Conservation (phyloP, 2,329 filamentous ascomycete genomes). For the Verticillium nubilum region DNA sequence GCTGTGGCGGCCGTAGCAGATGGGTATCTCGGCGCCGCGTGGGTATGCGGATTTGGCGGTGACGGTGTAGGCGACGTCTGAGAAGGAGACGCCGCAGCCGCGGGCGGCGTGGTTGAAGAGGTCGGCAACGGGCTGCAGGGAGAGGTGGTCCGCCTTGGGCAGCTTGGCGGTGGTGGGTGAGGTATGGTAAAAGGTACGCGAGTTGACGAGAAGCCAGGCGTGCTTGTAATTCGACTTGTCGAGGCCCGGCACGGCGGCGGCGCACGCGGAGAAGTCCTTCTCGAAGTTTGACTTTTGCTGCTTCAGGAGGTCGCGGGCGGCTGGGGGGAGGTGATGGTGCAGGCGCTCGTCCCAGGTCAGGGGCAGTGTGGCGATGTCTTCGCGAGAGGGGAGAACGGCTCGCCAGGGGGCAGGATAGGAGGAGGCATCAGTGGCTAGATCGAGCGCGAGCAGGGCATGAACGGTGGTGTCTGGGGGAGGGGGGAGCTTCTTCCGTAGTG, state of each 20-base stretch:
- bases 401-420: constrained; percentile 53
- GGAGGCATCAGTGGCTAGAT: constrained; percentile 50
- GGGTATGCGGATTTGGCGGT: constrained; percentile 43
- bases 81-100: constrained; percentile 48
- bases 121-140: constrained; percentile 67
- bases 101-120: constrained; percentile 57
- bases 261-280: constrained; percentile 31
- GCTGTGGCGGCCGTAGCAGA: constrained; percentile 64
- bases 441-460: constrained; percentile 69
- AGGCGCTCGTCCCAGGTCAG: constrained; percentile 42
- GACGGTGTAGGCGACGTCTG: constrained; percentile 47
- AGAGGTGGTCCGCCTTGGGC: constrained; percentile 53
- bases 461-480: constrained; percentile 44
- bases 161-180: constrained; percentile 37
- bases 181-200: constrained; percentile 56
- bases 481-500: constrained; percentile 46
- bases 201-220: constrained; percentile 56
- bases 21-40: constrained; percentile 59
- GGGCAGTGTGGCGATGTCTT: constrained; percentile 51
- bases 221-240: constrained; percentile 42
- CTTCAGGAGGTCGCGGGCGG: constrained; percentile 37
- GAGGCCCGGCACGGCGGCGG: constrained; percentile 20
- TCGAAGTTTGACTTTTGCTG: constrained; percentile 44
- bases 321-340: constrained; percentile 38
- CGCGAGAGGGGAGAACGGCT: constrained; percentile 58